These are phyloP conservation scores for Musa schizocarpa DNA, from an alignment of 176 grass and related monocot genomes.

Conservation along the genomic window DNA sequence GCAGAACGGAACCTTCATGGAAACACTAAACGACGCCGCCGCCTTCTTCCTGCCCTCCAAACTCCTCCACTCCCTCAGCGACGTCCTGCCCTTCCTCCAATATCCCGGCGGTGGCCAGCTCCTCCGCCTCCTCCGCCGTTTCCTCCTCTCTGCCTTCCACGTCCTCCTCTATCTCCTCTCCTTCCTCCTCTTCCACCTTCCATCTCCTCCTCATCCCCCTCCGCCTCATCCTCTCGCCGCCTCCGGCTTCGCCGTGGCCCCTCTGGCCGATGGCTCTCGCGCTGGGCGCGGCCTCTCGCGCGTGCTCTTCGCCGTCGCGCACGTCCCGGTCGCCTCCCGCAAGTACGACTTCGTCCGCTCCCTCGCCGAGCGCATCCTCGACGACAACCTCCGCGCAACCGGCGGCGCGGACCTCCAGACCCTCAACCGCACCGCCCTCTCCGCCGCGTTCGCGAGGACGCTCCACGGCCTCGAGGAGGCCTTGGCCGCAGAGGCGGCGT, in stretches of 20 bases:
- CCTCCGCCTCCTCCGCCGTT: conserved; percentile 28
- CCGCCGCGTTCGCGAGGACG: conserved; percentile 39
- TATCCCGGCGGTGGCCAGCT: conserved; percentile 7
- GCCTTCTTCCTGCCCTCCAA: neutral
- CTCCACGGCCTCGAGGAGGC: conserved; percentile 48
- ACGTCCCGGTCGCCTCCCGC: conserved; percentile 64
- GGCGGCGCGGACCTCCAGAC: conserved; percentile 1
- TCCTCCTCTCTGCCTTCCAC: conserved; percentile 40
- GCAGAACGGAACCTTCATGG: neutral
- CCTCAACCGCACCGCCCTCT: conserved; percentile 39
- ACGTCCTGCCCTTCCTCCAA: conserved; percentile 32
- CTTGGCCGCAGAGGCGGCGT: conserved; percentile 4
- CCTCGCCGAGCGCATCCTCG: conserved; percentile 71
- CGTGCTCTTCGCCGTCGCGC: conserved; percentile 49
- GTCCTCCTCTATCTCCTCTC: conserved; percentile 34
- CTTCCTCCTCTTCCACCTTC: neutral
- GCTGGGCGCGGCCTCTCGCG: conserved; percentile 54
- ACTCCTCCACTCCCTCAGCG: conserved; percentile 17
- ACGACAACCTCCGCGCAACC: conserved; percentile 36
- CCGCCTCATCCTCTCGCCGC: neutral
- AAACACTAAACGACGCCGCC: neutral
- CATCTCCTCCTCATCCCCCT: neutral
- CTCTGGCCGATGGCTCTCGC: conserved; percentile 9
- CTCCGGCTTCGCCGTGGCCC: conserved; percentile 14
- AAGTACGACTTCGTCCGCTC: conserved; percentile 65